phyloP scores from a whole-genome alignment of 805 yeast genomes.

The Maudiozyma pseudohumilis region DNA sequence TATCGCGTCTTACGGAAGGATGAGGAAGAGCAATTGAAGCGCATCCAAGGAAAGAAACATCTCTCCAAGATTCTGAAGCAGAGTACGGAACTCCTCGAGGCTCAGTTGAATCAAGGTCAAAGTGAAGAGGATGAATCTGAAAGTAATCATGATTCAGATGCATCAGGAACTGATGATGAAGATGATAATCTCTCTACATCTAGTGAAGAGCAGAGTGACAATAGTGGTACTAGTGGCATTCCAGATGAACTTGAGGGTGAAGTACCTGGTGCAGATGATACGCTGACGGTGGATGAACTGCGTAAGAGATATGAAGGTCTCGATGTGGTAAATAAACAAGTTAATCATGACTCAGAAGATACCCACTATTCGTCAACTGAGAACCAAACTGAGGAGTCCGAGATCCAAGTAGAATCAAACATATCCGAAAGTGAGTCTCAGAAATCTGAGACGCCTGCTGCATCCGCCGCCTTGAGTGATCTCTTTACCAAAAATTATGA shows the following conservation, averaged over 20 bases:
- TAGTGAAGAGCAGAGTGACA: constrained; percentile 4
- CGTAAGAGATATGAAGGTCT: constrained; percentile 33
- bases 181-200: constrained; percentile 14
- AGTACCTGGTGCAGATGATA: constrained; percentile 6
- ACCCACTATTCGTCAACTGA: too few species aligned
- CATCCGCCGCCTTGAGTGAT: constrained; percentile 24
- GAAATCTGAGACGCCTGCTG: constrained; percentile 10
- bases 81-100: constrained; percentile 81
- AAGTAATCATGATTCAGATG: constrained; percentile 4
- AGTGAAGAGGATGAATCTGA: constrained; percentile 1
- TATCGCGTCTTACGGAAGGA: constrained; percentile 62
- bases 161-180: constrained; percentile 5
- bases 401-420: too few species aligned
- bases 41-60: constrained; percentile 77
- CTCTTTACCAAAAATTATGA: constrained; percentile 8
- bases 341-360: background rate
- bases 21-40: constrained; percentile 69
- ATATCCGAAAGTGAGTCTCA: too few species aligned
- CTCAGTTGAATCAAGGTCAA: constrained; percentile 48
- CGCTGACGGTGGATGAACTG: constrained; percentile 37
- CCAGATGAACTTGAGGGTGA: background rate
- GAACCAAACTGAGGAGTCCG: too few species aligned
- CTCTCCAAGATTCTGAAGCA: constrained; percentile 81
- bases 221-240: too few species aligned
- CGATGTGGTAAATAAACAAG: background rate